Percentiles rank a stretch among this genome's conserved stretches.
phyloP scores from a whole-genome alignment of 2,329 filamentous ascomycete genomes.

The Periconia digitata region DNA sequence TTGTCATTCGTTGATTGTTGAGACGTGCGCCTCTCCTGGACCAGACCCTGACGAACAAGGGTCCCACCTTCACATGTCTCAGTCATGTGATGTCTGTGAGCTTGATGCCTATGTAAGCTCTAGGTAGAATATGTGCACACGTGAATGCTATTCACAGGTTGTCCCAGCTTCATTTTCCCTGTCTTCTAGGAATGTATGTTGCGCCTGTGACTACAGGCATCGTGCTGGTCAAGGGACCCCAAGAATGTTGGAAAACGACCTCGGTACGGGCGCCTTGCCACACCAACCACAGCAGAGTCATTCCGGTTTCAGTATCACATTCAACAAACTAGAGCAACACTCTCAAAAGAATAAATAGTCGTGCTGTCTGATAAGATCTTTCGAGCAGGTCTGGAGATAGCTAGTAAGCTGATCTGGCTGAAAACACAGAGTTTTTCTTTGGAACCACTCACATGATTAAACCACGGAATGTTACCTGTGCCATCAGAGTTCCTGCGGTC shows the following conservation, averaged over 20 bases:
- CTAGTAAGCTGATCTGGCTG: background rate
- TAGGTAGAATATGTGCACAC: background rate
- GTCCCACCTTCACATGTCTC: background rate
- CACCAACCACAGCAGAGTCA: too few species aligned
- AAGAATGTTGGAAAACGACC: too few species aligned
- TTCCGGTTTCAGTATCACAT: background rate
- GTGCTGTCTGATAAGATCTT: slow-evolving; percentile 12
- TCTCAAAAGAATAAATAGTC: slow-evolving; percentile 17
- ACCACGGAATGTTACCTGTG: slow-evolving; percentile 14
- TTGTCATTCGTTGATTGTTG: background rate
- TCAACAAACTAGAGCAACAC: background rate
- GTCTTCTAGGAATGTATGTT: too few species aligned
- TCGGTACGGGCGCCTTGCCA: too few species aligned
- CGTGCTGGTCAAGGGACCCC: too few species aligned
- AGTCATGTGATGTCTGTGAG: background rate
- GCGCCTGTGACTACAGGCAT: too few species aligned
- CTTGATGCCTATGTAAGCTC: too few species aligned
- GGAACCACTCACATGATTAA: slow-evolving; percentile 11
- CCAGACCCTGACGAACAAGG: background rate
- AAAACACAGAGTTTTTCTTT: background rate
- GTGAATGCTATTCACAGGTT: background rate
- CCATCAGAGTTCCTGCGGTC: slow-evolving; percentile 8
- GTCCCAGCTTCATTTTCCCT: too few species aligned
- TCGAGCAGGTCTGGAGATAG: slow-evolving; percentile 11
- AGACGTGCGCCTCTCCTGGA: background rate